Conservation (phyloP, 257 asterid species). For the Lithospermum erythrorhizon region DNA sequence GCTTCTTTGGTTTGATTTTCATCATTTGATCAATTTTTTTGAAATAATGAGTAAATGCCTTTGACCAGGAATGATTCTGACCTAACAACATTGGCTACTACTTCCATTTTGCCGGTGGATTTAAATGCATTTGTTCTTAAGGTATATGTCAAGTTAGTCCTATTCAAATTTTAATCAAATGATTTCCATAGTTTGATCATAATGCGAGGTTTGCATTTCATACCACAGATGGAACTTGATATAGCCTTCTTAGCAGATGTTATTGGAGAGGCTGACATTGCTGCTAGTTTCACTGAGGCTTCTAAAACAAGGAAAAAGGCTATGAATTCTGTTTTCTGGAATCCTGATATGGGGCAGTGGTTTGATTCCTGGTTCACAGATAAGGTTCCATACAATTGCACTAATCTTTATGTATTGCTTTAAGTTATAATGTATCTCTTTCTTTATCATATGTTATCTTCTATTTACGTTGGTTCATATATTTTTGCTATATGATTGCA, state of each 20-base stretch:
- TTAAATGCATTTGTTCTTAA: slow-evolving; percentile 73
- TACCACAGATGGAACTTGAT: slow-evolving; percentile 77
- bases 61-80: slow-evolving; percentile 52
- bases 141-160: slow-evolving; percentile 22
- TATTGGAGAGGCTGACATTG: slow-evolving; percentile 35
- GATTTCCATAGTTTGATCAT: slow-evolving; percentile 1
- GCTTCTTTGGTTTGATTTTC: neutral
- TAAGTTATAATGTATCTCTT: neutral
- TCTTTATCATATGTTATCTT: no score
- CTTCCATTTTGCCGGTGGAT: slow-evolving; percentile 79
- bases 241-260: slow-evolving; percentile 47
- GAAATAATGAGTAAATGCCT: neutral
- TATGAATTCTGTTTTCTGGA: slow-evolving; percentile 63
- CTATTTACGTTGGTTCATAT: neutral
- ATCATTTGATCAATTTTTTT: neutral
- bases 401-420: neutral
- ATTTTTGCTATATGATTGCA: no score
- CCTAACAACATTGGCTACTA: slow-evolving; percentile 59
- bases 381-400: neutral
- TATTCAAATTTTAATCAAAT: neutral
- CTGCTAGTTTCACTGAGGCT: slow-evolving; percentile 32
- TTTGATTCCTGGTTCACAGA: slow-evolving; percentile 63
- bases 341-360: slow-evolving; percentile 66
- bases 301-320: slow-evolving; percentile 54
- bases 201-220: neutral